These are phyloP conservation scores for Dipodascus albidus DNA, from an alignment of 805 yeast species.

Conservation along the genomic window DNA sequence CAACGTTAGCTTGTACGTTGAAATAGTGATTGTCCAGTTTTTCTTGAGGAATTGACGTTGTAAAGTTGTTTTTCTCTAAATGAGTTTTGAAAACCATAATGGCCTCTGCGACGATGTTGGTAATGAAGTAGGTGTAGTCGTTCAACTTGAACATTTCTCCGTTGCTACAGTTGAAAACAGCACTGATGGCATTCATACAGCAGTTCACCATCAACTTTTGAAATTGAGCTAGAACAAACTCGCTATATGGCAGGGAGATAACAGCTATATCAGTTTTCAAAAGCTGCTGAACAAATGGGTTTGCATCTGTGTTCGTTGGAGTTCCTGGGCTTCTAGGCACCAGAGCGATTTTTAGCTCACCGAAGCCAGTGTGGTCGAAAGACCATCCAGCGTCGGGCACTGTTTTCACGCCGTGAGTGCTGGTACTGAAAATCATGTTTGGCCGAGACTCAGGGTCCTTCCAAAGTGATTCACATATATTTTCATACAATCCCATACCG, in stretches of 20 bases:
- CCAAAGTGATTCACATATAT: slow-evolving; percentile 44
- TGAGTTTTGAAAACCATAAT: slow-evolving; percentile 12
- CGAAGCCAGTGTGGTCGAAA: slow-evolving; percentile 59
- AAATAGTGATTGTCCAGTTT: not conserved
- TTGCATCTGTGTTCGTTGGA: slow-evolving; percentile 28
- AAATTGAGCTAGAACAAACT: slow-evolving; percentile 47
- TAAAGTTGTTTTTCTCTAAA: not conserved
- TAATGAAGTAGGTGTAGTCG: slow-evolving; percentile 27
- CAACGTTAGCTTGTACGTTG: slow-evolving; percentile 23
- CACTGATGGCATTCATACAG: slow-evolving; percentile 75
- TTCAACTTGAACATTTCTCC: slow-evolving; percentile 50
- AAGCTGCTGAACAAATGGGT: not conserved
- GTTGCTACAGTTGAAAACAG: slow-evolving; percentile 64
- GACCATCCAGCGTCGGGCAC: slow-evolving; percentile 29
- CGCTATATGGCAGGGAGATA: slow-evolving; percentile 26
- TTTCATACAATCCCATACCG: slow-evolving; percentile 65
- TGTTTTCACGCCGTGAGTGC: slow-evolving; percentile 72
- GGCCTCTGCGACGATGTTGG: slow-evolving; percentile 35
- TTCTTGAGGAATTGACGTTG: not conserved
- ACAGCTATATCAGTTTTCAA: slow-evolving; percentile 8
- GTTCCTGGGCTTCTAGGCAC: slow-evolving; percentile 30
- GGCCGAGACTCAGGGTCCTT: slow-evolving; percentile 38
- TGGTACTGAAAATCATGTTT: slow-evolving; percentile 59
- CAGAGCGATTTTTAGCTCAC: slow-evolving; percentile 47
- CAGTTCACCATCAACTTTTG: slow-evolving; percentile 71